Evolutionary conservation across 225 moss, liverwort and hornwort genomes (phyloP).

Genomic region (Pseudoscleropodium purum): DNA sequence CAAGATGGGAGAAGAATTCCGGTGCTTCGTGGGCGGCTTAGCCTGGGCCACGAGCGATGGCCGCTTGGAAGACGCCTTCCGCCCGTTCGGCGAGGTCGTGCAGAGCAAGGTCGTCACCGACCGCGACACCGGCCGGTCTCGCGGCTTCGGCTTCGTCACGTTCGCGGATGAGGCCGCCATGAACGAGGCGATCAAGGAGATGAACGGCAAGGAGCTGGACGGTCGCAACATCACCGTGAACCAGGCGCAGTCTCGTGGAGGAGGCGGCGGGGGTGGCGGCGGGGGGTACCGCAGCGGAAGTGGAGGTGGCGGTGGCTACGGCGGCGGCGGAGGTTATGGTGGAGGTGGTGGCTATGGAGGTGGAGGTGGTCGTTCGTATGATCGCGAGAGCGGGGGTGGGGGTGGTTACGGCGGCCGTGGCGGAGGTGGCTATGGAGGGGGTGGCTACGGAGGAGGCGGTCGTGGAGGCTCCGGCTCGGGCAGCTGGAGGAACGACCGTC

Average conservation of each 20-base stretch:
- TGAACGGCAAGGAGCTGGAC: slow-evolving; percentile 84
- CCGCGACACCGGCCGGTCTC: slow-evolving; percentile 65
- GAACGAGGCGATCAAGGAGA: slow-evolving; percentile 66
- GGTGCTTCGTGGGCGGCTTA: slow-evolving; percentile 81
- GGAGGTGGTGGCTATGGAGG: not conserved
- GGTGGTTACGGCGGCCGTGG: not conserved
- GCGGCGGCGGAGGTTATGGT: not conserved
- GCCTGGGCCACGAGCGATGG: slow-evolving; percentile 75
- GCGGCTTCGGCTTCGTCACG: slow-evolving; percentile 83
- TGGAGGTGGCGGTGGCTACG: not conserved
- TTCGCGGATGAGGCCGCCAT: slow-evolving; percentile 57
- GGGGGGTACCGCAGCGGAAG: not conserved
- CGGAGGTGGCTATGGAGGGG: not conserved
- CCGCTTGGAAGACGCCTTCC: slow-evolving; percentile 53
- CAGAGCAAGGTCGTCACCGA: slow-evolving; percentile 69
- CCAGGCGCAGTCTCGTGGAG: slow-evolving; percentile 69
- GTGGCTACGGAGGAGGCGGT: slow-evolving; percentile 12
- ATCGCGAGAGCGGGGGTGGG: not conserved
- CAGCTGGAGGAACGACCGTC: slow-evolving; percentile 32
- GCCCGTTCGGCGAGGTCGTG: slow-evolving; percentile 46
- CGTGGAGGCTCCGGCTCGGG: slow-evolving; percentile 29
- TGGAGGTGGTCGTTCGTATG: not conserved
- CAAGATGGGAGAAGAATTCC: slow-evolving; percentile 46
- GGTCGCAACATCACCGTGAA: slow-evolving; percentile 80
- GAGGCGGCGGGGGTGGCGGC: slow-evolving; percentile 13